phyloP scores from a whole-genome alignment of 306 rosid genomes.

The Ziziphus jujuba region DNA sequence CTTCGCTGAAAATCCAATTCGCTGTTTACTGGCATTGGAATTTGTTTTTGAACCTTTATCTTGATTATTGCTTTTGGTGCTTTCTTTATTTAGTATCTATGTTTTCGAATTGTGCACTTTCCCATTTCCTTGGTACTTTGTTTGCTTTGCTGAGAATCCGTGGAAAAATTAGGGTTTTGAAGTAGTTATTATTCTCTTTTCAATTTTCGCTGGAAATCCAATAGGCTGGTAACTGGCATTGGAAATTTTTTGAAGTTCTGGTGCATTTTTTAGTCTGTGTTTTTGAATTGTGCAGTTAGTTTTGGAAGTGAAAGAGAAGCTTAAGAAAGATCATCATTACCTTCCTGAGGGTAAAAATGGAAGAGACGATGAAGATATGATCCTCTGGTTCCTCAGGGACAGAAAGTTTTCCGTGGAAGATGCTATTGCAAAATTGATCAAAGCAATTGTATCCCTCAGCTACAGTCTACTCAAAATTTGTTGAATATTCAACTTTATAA shows the following conservation, averaged over 20 bases:
- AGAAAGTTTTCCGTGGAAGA: constrained; percentile 69
- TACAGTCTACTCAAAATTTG: too few species aligned
- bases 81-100: too few species aligned
- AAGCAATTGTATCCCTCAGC: constrained; percentile 83
- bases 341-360: constrained; percentile 90
- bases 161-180: not conserved
- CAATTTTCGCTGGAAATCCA: not conserved
- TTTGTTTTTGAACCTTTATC: not conserved
- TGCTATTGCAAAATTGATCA: constrained; percentile 62
- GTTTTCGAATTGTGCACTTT: too few species aligned
- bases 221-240: not conserved
- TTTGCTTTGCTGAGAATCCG: too few species aligned
- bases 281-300: constrained; percentile 57
- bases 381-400: constrained; percentile 90
- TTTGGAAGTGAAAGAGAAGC: constrained; percentile 78
- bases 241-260: not conserved
- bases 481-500: too few species aligned
- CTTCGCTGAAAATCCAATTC: not conserved
- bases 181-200: not conserved
- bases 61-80: not conserved
- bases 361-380: constrained; percentile 97
- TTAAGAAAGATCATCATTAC: constrained; percentile 48
- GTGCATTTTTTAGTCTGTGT: not conserved
- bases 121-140: too few species aligned
- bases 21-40: not conserved